Conservation (phyloP, 257 asterid genomes). For the Scutellaria minor region DNA sequence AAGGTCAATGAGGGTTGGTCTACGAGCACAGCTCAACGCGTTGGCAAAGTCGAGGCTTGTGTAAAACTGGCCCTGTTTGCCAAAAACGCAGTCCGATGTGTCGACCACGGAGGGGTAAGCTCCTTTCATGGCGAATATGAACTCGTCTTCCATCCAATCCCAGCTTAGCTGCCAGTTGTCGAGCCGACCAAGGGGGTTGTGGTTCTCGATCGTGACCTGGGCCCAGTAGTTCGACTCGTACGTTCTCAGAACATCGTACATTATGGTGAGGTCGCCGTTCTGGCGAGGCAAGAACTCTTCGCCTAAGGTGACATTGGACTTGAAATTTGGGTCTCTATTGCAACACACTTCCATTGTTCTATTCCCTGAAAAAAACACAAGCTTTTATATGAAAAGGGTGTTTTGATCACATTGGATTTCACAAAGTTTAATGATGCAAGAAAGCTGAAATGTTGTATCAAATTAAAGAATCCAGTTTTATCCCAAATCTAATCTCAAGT, state of each 20-base stretch:
- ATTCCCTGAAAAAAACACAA: constrained; percentile 54
- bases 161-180: constrained; percentile 91
- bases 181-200: constrained; percentile 84
- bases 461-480: too few species aligned
- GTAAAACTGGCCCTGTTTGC: constrained; percentile 69
- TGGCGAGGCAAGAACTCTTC: constrained; percentile 72
- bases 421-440: not conserved
- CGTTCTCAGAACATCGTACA: constrained; percentile 76
- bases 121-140: constrained; percentile 76
- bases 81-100: constrained; percentile 70
- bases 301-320: constrained; percentile 51
- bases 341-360: constrained; percentile 78
- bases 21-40: constrained; percentile 71
- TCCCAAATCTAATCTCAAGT: not conserved
- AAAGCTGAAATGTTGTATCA: not conserved
- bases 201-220: constrained; percentile 71
- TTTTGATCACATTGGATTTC: too few species aligned
- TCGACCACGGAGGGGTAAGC: constrained; percentile 82
- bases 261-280: constrained; percentile 77
- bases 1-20: constrained; percentile 81
- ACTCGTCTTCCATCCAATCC: constrained; percentile 99
- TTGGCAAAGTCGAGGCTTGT: constrained; percentile 68
- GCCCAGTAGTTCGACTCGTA: constrained; percentile 88
- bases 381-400: not conserved
- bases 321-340: constrained; percentile 50